Evolutionary conservation across 352 stramenopile genomes (phyloP).

Genomic region (Pythium apleroticum): DNA sequence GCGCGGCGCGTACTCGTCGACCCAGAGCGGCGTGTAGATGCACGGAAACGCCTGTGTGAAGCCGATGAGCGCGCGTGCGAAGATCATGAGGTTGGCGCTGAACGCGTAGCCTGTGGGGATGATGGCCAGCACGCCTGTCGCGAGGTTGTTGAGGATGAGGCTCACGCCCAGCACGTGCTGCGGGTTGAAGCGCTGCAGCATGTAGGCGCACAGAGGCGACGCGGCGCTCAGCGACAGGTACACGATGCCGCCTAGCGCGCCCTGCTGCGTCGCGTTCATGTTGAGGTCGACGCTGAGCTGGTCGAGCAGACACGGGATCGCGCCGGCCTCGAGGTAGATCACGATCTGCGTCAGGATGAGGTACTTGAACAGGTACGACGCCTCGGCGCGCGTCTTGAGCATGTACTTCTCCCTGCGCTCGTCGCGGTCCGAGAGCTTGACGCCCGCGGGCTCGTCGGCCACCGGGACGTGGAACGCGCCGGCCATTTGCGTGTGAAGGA

Average conservation of each 20-base stretch:
- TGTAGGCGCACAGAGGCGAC: constrained; percentile 75
- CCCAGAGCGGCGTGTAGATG: constrained; percentile 84
- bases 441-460: not conserved
- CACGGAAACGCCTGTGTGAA: constrained; percentile 85
- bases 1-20: constrained; percentile 78
- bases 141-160: constrained; percentile 77
- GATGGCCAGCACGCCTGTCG: constrained; percentile 67
- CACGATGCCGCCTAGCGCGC: constrained; percentile 73
- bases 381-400: constrained; percentile 66
- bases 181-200: constrained; percentile 70
- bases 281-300: constrained; percentile 71
- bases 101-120: constrained; percentile 68
- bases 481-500: constrained; percentile 8
- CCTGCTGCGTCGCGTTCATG: constrained; percentile 73
- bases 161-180: constrained; percentile 63
- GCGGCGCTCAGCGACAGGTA: constrained; percentile 75
- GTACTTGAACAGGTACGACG: constrained; percentile 86
- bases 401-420: constrained; percentile 72
- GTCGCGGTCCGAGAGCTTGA: constrained; percentile 17
- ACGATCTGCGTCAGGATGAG: constrained; percentile 82
- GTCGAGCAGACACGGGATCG: constrained; percentile 80
- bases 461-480: constrained; percentile 22
- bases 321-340: constrained; percentile 79
- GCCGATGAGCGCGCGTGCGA: constrained; percentile 64
- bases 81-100: constrained; percentile 72